Conservation (phyloP, 1,284 basidiomycete genomes). For the Limonomyces culmigenus region DNA sequence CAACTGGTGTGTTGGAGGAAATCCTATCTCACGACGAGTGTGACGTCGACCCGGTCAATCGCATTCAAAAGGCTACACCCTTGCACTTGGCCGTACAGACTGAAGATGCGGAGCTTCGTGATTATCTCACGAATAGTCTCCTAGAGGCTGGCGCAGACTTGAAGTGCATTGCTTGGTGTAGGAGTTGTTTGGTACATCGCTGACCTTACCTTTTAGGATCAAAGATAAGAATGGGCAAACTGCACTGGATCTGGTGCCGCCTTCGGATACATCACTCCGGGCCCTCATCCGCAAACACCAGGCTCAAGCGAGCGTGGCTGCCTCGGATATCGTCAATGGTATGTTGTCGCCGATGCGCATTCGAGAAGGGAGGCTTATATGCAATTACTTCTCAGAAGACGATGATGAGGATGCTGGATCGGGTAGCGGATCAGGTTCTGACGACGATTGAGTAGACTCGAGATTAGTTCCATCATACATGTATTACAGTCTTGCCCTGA, state of each 20-base stretch:
- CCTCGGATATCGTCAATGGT: constrained; percentile 24
- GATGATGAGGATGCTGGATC: not conserved
- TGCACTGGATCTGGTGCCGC: constrained; percentile 38
- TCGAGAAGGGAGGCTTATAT: no score
- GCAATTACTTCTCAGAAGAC: no score
- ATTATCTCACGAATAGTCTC: constrained; percentile 39
- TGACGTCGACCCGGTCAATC: constrained; percentile 74
- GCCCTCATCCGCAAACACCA: constrained; percentile 31
- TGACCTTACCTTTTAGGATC: constrained; percentile 26
- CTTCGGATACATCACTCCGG: constrained; percentile 26
- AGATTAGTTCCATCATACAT: no score
- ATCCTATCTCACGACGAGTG: constrained; percentile 62
- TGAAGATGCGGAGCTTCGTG: constrained; percentile 41
- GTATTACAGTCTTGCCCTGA: no score
- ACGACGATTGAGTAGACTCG: not conserved
- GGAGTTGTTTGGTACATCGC: constrained; percentile 1
- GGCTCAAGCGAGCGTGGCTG: constrained; percentile 21
- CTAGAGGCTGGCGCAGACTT: constrained; percentile 68
- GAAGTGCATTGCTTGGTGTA: constrained; percentile 23
- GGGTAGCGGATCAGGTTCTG: constrained; percentile 1
- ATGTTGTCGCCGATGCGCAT: not conserved
- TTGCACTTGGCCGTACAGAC: constrained; percentile 65
- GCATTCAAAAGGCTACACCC: constrained; percentile 61
- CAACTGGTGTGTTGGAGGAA: constrained; percentile 50
- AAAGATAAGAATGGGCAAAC: constrained; percentile 56